These are phyloP conservation scores for Saururus chinensis DNA, from an alignment of 164 flowering plant species.

Conservation along the genomic window DNA sequence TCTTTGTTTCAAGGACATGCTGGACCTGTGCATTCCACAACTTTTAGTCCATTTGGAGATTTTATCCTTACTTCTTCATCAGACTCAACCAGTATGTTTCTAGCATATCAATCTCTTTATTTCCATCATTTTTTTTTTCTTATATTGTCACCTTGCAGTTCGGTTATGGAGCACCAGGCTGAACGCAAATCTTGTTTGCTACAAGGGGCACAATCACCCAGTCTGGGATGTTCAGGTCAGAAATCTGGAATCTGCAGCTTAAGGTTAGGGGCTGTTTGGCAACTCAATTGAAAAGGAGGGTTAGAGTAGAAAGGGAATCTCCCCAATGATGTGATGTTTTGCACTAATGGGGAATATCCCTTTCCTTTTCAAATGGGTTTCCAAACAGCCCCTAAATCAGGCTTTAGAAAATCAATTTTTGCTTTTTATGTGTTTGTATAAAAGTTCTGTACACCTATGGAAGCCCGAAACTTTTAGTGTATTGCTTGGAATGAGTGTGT, in stretches of 20 bases:
- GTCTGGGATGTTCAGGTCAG: conserved; percentile 99
- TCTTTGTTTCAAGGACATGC: conserved; percentile 87
- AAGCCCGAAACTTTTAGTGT: too few species aligned
- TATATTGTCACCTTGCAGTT: conserved; percentile 38
- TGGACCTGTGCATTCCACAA: conserved; percentile 85
- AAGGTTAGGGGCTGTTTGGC: too few species aligned
- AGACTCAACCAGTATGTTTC: conserved; percentile 75
- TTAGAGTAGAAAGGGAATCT: too few species aligned
- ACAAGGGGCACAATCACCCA: conserved; percentile 98
- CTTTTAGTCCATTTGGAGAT: conserved; percentile 90
- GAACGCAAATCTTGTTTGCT: conserved; percentile 95
- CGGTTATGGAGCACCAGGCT: conserved; percentile 92
- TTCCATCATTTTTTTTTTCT: not conserved
- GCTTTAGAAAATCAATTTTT: too few species aligned
- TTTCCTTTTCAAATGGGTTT: too few species aligned
- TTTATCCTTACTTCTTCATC: conserved; percentile 88
- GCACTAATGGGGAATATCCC: too few species aligned
- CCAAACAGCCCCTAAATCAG: too few species aligned
- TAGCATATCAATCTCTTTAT: not conserved
- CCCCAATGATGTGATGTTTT: too few species aligned
- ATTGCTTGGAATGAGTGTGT: too few species aligned
- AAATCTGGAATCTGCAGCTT: not conserved
- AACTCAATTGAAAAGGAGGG: too few species aligned
- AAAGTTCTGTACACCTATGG: too few species aligned
- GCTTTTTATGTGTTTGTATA: too few species aligned